phyloP scores from a whole-genome alignment of 2,329 filamentous ascomycete genomes.

The Cercospora janseana region DNA sequence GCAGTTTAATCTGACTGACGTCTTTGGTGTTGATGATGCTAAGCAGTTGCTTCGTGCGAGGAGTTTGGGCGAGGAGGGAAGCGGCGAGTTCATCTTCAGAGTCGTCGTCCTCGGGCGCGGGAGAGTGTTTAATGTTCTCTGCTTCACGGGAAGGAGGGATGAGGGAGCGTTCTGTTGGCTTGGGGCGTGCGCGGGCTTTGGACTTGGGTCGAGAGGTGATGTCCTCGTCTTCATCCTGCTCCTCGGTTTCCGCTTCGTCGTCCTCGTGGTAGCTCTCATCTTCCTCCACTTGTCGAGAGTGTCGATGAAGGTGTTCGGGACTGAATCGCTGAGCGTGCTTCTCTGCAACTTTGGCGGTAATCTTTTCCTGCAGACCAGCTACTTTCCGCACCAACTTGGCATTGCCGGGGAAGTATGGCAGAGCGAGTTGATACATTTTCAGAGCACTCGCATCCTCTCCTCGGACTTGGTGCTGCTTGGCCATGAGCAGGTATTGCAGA shows the following conservation, averaged over 20 bases:
- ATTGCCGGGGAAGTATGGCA: slow-evolving; percentile 83
- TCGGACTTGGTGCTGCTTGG: slow-evolving; percentile 81
- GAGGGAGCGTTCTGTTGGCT: slow-evolving; percentile 14
- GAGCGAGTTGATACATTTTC: slow-evolving; percentile 79
- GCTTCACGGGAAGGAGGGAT: neutral
- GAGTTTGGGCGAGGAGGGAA: slow-evolving; percentile 43
- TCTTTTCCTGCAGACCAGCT: slow-evolving; percentile 51
- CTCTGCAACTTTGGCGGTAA: slow-evolving; percentile 44
- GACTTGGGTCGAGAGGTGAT: slow-evolving; percentile 42
- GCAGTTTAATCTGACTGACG: slow-evolving; percentile 60
- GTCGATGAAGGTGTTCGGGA: slow-evolving; percentile 7
- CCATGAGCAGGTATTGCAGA: slow-evolving; percentile 81
- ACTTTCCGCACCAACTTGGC: slow-evolving; percentile 66
- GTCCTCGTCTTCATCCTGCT: slow-evolving; percentile 35
- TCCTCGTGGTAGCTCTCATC: slow-evolving; percentile 48
- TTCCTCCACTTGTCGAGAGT: slow-evolving; percentile 20
- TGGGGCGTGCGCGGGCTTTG: slow-evolving; percentile 35
- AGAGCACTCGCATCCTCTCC: slow-evolving; percentile 77
- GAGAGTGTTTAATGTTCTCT: slow-evolving; percentile 19
- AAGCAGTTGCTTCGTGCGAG: slow-evolving; percentile 62
- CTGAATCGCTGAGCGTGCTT: slow-evolving; percentile 16
- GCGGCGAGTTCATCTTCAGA: slow-evolving; percentile 37
- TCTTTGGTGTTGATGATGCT: slow-evolving; percentile 73
- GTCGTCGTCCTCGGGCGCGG: slow-evolving; percentile 23
- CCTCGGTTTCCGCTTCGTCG: slow-evolving; percentile 37